A percentile compares a stretch with the other conserved stretches of the same genome.
phyloP scores from a whole-genome alignment of 2,329 filamentous ascomycete genomes.

The Hortaea werneckii region DNA sequence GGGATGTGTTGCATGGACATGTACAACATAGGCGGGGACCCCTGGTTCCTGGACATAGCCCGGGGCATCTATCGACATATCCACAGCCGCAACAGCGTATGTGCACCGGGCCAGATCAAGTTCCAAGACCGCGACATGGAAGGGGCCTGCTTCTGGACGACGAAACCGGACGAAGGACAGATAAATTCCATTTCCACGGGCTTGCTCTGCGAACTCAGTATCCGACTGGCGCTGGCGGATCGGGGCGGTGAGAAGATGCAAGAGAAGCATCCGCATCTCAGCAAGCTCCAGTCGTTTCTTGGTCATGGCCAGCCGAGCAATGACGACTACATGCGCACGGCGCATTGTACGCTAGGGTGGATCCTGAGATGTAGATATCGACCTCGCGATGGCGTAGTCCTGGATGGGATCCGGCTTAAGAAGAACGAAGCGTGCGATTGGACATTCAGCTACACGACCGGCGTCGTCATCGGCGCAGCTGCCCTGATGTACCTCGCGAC shows the following conservation, averaged over 20 bases:
- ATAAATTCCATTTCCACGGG: conserved; percentile 15
- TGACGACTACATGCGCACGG: conserved; percentile 12
- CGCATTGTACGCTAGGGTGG: conserved; percentile 16
- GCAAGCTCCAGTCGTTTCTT: conserved; percentile 5
- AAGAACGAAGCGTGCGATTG: conserved; percentile 14
- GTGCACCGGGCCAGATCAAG: conserved; percentile 8
- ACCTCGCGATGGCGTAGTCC: conserved; percentile 14
- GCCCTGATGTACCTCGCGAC: conserved; percentile 14
- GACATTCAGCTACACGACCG: conserved; percentile 22
- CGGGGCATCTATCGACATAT: conserved; percentile 15
- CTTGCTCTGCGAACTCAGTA: conserved; percentile 17
- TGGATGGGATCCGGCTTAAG: conserved; percentile 17
- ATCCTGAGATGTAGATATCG: conserved; percentile 19
- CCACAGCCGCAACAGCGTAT: conserved; percentile 7
- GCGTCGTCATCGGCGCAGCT: conserved; percentile 15
- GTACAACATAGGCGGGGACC: conserved; percentile 13
- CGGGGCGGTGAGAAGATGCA: neutral
- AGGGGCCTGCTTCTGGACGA: conserved; percentile 16
- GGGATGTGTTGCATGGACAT: conserved; percentile 15
- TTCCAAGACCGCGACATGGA: conserved; percentile 17
- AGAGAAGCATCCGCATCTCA: conserved; percentile 6
- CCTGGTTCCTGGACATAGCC: conserved; percentile 15
- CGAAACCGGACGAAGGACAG: conserved; percentile 9
- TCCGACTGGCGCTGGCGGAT: conserved; percentile 11
- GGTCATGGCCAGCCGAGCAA: neutral